A percentile compares a stretch with the other conserved stretches of the same genome.
Evolutionary conservation across 345 rosid species (phyloP).

Genomic region (Noccaea bulbosa): DNA sequence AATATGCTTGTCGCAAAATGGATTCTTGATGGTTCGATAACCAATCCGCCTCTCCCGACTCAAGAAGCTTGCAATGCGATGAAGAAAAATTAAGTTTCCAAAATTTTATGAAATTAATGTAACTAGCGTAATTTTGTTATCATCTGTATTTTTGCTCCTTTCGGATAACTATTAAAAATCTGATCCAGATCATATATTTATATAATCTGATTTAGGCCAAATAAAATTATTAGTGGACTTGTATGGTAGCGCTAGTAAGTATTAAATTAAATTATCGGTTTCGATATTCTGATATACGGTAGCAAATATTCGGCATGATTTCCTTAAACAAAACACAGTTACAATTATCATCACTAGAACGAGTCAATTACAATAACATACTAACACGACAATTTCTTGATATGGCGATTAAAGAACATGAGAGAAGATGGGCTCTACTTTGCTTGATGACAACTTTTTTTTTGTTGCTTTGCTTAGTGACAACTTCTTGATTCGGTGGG

Average conservation of each 20-base stretch:
- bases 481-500: background rate
- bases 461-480: background rate
- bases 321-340: background rate
- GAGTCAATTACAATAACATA: background rate
- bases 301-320: background rate
- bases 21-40: slow-evolving; percentile 57
- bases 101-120: slow-evolving; percentile 13
- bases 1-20: slow-evolving; percentile 53
- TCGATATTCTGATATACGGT: too few species aligned
- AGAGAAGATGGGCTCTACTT: background rate
- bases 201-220: background rate
- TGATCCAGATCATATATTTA: background rate
- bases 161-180: background rate
- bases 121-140: background rate
- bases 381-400: background rate
- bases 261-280: background rate
- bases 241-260: background rate
- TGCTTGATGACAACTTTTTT: background rate
- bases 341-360: background rate
- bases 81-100: background rate
- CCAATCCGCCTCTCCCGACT: slow-evolving; percentile 51
- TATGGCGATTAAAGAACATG: background rate
- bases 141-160: background rate
- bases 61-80: slow-evolving; percentile 25
- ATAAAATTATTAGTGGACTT: background rate